A percentile compares a stretch with the other conserved stretches of the same genome.
Evolutionary conservation across 768 basidiomycete species (phyloP).

Genomic region (Rhizopogon roseolus): DNA sequence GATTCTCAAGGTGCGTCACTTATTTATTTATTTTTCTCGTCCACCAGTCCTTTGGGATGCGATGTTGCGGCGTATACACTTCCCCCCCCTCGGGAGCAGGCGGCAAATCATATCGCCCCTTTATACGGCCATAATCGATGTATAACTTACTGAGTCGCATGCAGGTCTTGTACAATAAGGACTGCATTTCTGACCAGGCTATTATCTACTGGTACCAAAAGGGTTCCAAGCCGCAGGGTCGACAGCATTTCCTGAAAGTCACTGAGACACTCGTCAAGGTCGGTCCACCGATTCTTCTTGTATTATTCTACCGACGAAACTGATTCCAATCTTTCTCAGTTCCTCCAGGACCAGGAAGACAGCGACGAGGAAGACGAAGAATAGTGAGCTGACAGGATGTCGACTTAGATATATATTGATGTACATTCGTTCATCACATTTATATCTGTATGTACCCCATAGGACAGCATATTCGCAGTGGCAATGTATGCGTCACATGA

Average conservation of each 20-base stretch:
- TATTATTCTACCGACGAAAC: constrained; percentile 1
- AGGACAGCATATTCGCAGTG: background rate
- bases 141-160: constrained; percentile 9
- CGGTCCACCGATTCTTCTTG: constrained; percentile 11
- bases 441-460: background rate
- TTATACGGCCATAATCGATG: background rate
- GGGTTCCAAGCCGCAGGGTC: constrained; percentile 92
- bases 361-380: constrained; percentile 67
- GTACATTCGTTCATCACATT: background rate
- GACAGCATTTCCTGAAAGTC: constrained; percentile 90
- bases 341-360: constrained; percentile 84
- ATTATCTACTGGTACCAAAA: constrained; percentile 99
- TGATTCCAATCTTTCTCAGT: constrained; percentile 54
- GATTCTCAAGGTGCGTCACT: constrained; percentile 69
- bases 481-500: background rate
- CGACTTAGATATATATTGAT: background rate
- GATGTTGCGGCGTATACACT: too few species aligned
- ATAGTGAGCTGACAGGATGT: constrained; percentile 9
- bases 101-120: background rate
- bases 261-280: constrained; percentile 90
- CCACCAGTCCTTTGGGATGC: background rate
- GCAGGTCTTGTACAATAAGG: constrained; percentile 92
- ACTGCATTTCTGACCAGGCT: constrained; percentile 92
- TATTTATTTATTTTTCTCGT: background rate
- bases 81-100: background rate